phyloP scores from a whole-genome alignment of 2,329 filamentous ascomycete species.

The Calonectria montana region DNA sequence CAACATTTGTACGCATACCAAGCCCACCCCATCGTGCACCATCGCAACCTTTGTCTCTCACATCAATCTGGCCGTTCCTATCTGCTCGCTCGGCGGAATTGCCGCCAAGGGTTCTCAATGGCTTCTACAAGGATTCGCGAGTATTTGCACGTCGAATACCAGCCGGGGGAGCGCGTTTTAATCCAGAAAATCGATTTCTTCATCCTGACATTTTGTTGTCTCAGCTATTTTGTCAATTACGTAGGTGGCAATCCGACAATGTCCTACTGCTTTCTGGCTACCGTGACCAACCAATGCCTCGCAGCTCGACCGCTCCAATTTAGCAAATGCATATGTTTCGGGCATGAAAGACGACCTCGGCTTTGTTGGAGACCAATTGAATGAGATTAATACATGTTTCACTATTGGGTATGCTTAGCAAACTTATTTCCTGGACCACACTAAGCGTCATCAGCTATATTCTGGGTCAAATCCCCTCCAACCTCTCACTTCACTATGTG shows the following conservation, averaged over 20 bases:
- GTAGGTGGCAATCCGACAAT: slow-evolving; percentile 44
- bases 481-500: slow-evolving; percentile 71
- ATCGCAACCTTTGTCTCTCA: not conserved
- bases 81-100: not conserved
- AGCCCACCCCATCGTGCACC: not conserved
- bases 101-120: not conserved
- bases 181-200: slow-evolving; percentile 73
- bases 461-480: slow-evolving; percentile 70
- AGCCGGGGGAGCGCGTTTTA: slow-evolving; percentile 56
- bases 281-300: not conserved
- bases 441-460: slow-evolving; percentile 47
- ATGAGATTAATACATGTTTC: slow-evolving; percentile 51
- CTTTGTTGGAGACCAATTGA: slow-evolving; percentile 57
- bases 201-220: slow-evolving; percentile 72
- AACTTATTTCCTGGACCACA: too few relatives aligned
- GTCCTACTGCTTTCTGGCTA: accelerated
- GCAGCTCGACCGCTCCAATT: slow-evolving; percentile 52
- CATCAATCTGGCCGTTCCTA: not conserved
- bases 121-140: slow-evolving; percentile 37
- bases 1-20: not conserved
- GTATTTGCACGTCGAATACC: slow-evolving; percentile 49
- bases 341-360: slow-evolving; percentile 60
- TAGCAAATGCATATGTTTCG: slow-evolving; percentile 55
- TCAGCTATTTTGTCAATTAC: slow-evolving; percentile 68
- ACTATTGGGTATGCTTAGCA: slow-evolving; percentile 47